Base-by-base conservation (phyloP, 257 asterid species). In the Nicotiana knightiana region DNA sequence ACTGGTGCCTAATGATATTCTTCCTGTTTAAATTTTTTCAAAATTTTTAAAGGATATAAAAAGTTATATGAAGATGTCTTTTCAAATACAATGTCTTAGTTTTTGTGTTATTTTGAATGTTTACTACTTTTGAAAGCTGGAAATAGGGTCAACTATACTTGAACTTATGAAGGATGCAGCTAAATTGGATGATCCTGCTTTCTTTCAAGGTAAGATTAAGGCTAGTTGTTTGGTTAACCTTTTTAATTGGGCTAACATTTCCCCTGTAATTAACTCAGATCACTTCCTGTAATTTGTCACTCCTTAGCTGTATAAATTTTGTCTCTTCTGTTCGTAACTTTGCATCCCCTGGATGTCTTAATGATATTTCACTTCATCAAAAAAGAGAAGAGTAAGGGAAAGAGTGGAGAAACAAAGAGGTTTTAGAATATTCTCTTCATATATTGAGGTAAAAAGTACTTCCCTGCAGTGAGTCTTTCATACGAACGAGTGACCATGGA, bases 401-500 rank as follows among this genome's bases (percentile, higher is more conserved):
- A 32, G 48, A 33, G 75, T 66, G 35, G 13, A 1, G 51, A 17
- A 16, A 66, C 51, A 8, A 66, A 24, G 79, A 24, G 39, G 30
- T 63, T 64, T 87, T 55, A 76, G 71, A 43, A 67, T 62, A 73
- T 15, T 9, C 61, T 16, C 33, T 66, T 33, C 35, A 33, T 16
- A 21, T 66, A 16, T 33, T 66, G 39, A 66, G 51, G 21, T 33
- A 66, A 66, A 66, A 66, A 16, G 51, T 33, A 10, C 51, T 68
- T 84, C 57, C 82, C 88, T 17, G 54, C 67, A 95, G 99, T 90
- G 88, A 89, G 87, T 84, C 83, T 89, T 73, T 81, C 97, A 15
- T 90, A 93, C 89, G 87, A 85, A 88, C 88, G 88, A 78, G 90
- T 86, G 75, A 84, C 89, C 11, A 57, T 92, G 63, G 97, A 92